Base-by-base conservation (phyloP, 257 asterid genomes). In the Cruciata laevipes region DNA sequence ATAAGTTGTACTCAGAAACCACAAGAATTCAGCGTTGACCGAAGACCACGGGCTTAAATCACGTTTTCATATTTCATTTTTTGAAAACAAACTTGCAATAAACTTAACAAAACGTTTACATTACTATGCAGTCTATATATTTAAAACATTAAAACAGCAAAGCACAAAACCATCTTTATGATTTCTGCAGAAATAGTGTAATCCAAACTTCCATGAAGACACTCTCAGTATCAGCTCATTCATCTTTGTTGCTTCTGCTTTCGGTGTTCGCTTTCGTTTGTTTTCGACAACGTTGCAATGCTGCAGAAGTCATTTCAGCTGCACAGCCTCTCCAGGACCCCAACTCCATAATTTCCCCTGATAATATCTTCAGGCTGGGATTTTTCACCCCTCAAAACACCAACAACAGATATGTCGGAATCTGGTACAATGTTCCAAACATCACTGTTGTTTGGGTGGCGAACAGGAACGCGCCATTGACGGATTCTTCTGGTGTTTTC, bases 391-490 rank as follows among this genome's bases (percentile, higher is more conserved):
- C 75, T 27, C 32, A 17, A 30, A 65, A 73, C 71, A 56, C 69
- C 7, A 38, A 21, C 21, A 69, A 67, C 11, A 69, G 67, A 52
- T 77, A 77, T 66, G 59, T 77, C 13, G 81, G 81, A 24, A 32
- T 77, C 30, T 42, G 57, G 75, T 65, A 44, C 44, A 70, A 65
- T 32, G 23, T 35, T 25, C 65, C 70, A 40, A 35, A 40, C 21
- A 14, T 2, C 14, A 10, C 84, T 33, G 64, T 61, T 64, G 66
- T 79, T 5, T 85, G 90, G 90, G 84, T 83, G 25, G 90, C 88
- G 14, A 85, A 85, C 61, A 81, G 83, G 16, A 80, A 83, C 44
- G 24, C 12, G 33, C 84, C 86, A 20, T 67, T 85, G 63, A 62
- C 47, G 35, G 85, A 83, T 57, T 49, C 80, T 1, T 58, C 55